These are phyloP conservation scores for Discostella stelligeroides DNA, from an alignment of 108 stramenopile species.

Conservation along the genomic window DNA sequence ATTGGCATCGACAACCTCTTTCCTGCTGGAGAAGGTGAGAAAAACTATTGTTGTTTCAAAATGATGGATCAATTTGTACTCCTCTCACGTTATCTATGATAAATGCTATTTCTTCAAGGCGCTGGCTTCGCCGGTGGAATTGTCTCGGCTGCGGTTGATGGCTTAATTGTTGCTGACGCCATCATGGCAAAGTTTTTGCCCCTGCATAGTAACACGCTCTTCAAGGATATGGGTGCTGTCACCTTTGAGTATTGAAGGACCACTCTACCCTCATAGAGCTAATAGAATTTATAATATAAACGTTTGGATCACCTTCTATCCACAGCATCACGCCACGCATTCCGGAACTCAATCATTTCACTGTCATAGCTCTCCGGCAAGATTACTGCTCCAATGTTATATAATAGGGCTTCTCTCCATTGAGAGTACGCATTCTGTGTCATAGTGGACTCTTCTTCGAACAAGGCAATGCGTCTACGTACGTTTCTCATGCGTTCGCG, in stretches of 20 bases:
- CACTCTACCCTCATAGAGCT: too few species aligned
- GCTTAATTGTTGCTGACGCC: slow-evolving; percentile 82
- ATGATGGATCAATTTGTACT: not conserved
- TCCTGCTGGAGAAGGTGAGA: slow-evolving; percentile 84
- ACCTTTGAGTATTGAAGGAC: slow-evolving; percentile 37
- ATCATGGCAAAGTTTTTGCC: slow-evolving; percentile 60
- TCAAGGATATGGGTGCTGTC: slow-evolving; percentile 9
- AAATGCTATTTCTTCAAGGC: slow-evolving; percentile 46
- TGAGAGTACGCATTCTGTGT: slow-evolving; percentile 61
- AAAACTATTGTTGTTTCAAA: not conserved
- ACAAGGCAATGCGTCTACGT: slow-evolving; percentile 28
- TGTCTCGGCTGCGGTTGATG: slow-evolving; percentile 95
- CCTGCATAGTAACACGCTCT: not conserved
- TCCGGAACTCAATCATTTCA: slow-evolving; percentile 26
- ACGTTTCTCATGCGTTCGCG: slow-evolving; percentile 27
- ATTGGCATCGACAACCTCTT: slow-evolving; percentile 68
- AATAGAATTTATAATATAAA: too few species aligned
- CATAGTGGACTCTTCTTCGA: slow-evolving; percentile 61
- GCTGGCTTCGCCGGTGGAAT: slow-evolving; percentile 98
- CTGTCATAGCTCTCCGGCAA: slow-evolving; percentile 68
- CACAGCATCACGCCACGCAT: slow-evolving; percentile 23
- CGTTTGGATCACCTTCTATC: too few species aligned
- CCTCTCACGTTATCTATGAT: not conserved
- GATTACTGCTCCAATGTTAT: slow-evolving; percentile 69
- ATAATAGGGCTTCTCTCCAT: slow-evolving; percentile 84